Conservation (phyloP, 257 asterid genomes). For the Hygrophila difformis region DNA sequence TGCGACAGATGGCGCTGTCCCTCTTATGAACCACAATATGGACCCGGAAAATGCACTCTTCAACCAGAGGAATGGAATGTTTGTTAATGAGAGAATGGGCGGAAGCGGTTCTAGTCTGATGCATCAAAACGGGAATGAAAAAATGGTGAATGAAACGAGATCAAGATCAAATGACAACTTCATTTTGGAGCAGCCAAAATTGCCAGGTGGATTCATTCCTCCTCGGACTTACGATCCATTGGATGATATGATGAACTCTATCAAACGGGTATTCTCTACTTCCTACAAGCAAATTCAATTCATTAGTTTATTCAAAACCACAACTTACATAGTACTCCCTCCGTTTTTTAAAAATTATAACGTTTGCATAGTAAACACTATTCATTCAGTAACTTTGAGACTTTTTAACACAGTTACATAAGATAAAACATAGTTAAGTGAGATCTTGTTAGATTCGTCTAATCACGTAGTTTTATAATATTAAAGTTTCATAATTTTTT, state of each 20-base stretch:
- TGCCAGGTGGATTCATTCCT: slow-evolving; percentile 34
- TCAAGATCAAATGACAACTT: slow-evolving; percentile 33
- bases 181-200: slow-evolving; percentile 48
- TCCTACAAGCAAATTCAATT: no score
- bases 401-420: no score
- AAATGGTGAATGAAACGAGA: slow-evolving; percentile 26
- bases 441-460: no score
- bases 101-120: slow-evolving; percentile 37
- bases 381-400: no score
- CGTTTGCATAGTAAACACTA: no score
- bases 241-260: slow-evolving; percentile 60
- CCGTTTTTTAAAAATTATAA: no score
- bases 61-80: slow-evolving; percentile 33
- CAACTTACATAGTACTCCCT: no score
- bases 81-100: slow-evolving; percentile 32
- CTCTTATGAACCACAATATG: slow-evolving; percentile 28
- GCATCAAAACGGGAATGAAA: slow-evolving; percentile 33
- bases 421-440: no score
- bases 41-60: slow-evolving; percentile 28
- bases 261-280: slow-evolving; percentile 49
- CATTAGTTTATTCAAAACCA: no score
- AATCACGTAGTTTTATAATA: no score
- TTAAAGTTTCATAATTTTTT: no score
- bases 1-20: slow-evolving; percentile 18
- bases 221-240: slow-evolving; percentile 48